A percentile compares a stretch with the other conserved stretches of the same genome.
Conservation (phyloP, 768 basidiomycete species). For the Clitopilus passeckerianus region DNA sequence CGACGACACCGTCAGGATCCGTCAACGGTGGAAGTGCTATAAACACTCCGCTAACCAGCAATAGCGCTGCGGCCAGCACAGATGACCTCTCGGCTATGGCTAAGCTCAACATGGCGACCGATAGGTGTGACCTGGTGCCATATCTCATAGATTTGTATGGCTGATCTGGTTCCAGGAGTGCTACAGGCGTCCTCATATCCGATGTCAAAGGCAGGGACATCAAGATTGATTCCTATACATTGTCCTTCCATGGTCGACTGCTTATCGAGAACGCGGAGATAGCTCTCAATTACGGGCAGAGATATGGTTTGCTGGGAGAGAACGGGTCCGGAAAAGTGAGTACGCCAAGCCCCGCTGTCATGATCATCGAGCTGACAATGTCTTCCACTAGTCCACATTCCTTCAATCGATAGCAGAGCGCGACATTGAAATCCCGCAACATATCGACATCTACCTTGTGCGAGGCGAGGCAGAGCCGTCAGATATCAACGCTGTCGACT, state of each 20-base stretch:
- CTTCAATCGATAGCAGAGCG: slow-evolving; percentile 93
- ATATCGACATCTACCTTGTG: slow-evolving; percentile 98
- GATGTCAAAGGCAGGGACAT: slow-evolving; percentile 93
- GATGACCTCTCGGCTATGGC: slow-evolving; percentile 87
- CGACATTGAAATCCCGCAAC: slow-evolving; percentile 89
- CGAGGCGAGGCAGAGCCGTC: slow-evolving; percentile 94
- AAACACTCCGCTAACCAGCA: slow-evolving; percentile 79
- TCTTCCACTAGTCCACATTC: slow-evolving; percentile 74
- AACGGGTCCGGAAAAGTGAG: slow-evolving; percentile 98
- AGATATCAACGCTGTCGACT: slow-evolving; percentile 94
- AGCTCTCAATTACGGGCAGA: slow-evolving; percentile 75
- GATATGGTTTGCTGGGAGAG: slow-evolving; percentile 94
- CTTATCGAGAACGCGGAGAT: slow-evolving; percentile 63
- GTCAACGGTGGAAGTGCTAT: slow-evolving; percentile 52
- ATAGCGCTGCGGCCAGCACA: slow-evolving; percentile 72
- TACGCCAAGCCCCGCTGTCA: neutral
- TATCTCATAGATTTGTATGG: neutral
- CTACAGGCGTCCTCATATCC: slow-evolving; percentile 88
- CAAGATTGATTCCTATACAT: slow-evolving; percentile 93
- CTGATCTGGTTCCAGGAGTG: slow-evolving; percentile 50
- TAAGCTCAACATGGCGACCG: slow-evolving; percentile 84
- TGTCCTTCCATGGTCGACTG: slow-evolving; percentile 95
- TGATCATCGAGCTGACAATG: neutral
- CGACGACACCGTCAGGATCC: slow-evolving; percentile 59
- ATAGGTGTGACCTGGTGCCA: slow-evolving; percentile 52